Evolutionary conservation across 2,329 filamentous ascomycete species (phyloP).

Genomic region (Nemania serpens): DNA sequence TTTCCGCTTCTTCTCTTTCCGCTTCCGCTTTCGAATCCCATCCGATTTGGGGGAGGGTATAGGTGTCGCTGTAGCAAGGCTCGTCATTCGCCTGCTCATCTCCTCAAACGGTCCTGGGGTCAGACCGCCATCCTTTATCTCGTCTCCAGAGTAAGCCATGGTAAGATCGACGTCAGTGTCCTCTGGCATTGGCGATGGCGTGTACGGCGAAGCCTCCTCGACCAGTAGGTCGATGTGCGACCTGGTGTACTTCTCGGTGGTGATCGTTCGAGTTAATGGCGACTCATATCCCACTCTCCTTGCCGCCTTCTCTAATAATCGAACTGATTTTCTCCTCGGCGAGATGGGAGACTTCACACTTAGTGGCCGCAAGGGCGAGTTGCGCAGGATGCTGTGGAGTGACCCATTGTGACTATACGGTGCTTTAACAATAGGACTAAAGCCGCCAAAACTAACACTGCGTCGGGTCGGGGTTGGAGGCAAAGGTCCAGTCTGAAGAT

Average conservation of each 20-base stretch:
- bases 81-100: constrained; percentile 62
- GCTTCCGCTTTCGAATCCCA: constrained; percentile 58
- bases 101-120: constrained; percentile 68
- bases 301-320: constrained; percentile 58
- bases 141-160: constrained; percentile 57
- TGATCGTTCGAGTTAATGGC: constrained; percentile 67
- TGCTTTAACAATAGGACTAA: constrained; percentile 40
- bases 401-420: constrained; percentile 64
- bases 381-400: constrained; percentile 68
- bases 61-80: constrained; percentile 49
- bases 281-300: constrained; percentile 66
- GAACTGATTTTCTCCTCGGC: constrained; percentile 57
- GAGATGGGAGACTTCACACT: constrained; percentile 57
- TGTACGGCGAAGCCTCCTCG: constrained; percentile 59
- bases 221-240: constrained; percentile 67
- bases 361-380: constrained; percentile 64
- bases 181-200: constrained; percentile 44
- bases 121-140: constrained; percentile 63
- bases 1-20: constrained; percentile 63
- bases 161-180: constrained; percentile 55
- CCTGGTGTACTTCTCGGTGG: constrained; percentile 63
- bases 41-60: constrained; percentile 46
- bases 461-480: constrained; percentile 48
- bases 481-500: constrained; percentile 31
- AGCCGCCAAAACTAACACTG: constrained; percentile 43